Base-by-base conservation (phyloP, 192 early-diverging fungal species). In the Gigaspora rosea region DNA sequence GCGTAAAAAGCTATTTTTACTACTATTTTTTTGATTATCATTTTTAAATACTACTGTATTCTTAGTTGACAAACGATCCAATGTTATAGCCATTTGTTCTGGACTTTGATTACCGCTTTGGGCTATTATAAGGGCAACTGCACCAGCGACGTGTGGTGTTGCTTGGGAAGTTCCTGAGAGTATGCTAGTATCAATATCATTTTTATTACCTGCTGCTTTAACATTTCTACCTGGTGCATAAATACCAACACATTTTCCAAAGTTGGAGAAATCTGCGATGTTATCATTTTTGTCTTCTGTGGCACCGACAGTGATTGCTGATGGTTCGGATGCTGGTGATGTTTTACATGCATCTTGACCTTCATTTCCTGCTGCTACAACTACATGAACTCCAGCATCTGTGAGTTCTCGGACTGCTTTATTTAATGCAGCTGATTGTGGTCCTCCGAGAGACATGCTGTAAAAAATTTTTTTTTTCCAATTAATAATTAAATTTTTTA, bases 191-290 rank as follows among this genome's bases (percentile, higher is more conserved):
- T 75, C 78, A 49, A 66, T 68, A 16, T 84, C 72, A 35, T 71
- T 77, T 8, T 87, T 84, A 54, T 80, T 76, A 78, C 80, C 86
- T 46, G 84, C 58, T 49, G 83, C 85, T 2, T 77, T 79, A 57
- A 93, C 88, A 41, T 79, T 78, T 3, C 82, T 80, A 58, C 91
- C 96, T 18, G 98, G 98, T 52, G 95, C 96, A 81, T 95, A 93
- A 73, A 98, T 89, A 80, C 96, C 92, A 33, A 97, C 95, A 86
- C 98, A 99, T 80, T 90, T 90, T 71, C 98, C 98, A 63, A 82
- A 89, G 85, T 27, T 27, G 27, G 27, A 27, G 27, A 27, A 27
- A 27, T 27, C 27, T 27, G 27, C 27, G 27, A 27, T 88, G 80
- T 95, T 91, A 32, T 91, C 92, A 27, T 27, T 27, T 0, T 27